Conservation (phyloP, 768 basidiomycete species). For the Crepidotus variabilis region DNA sequence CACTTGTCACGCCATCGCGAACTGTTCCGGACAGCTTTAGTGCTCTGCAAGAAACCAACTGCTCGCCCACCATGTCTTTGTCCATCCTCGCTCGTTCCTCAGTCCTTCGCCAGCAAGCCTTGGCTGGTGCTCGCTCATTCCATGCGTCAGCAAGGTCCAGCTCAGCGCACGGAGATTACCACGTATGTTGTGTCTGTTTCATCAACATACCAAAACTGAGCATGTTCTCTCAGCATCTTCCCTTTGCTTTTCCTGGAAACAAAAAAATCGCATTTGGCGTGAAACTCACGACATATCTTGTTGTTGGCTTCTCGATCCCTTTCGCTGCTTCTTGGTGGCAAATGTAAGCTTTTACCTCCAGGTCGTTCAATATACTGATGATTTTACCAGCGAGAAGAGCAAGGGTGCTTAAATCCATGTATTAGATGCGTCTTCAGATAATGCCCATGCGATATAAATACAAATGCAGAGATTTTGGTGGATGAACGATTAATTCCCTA, state of each 20-base stretch:
- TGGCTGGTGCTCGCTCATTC: constrained; percentile 30
- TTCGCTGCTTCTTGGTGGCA: constrained; percentile 60
- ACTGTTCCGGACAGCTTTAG: background rate
- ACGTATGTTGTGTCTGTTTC: constrained; percentile 34
- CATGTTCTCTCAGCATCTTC: constrained; percentile 41
- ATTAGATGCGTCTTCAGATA: background rate
- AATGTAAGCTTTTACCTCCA: constrained; percentile 44
- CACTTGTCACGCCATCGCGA: background rate
- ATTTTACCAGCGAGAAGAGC: constrained; percentile 38
- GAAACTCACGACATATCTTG: constrained; percentile 46
- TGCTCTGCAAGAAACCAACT: background rate
- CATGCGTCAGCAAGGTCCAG: constrained; percentile 39
- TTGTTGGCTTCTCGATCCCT: constrained; percentile 61
- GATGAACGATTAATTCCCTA: constrained; percentile 3
- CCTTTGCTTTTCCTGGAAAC: constrained; percentile 49
- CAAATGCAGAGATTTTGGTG: background rate
- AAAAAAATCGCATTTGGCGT: constrained; percentile 46
- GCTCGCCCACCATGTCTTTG: background rate
- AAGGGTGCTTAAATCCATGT: constrained; percentile 19
- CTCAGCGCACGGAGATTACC: constrained; percentile 52
- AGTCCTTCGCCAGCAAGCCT: constrained; percentile 33
- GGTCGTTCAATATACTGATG: constrained; percentile 1
- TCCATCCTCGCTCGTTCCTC: constrained; percentile 33
- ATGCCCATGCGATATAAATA: constrained; percentile 3
- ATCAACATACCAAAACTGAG: constrained; percentile 5